These are phyloP conservation scores for Plasmodium relictum DNA, from an alignment of 169 alveolate genomes.

Conservation along the genomic window DNA sequence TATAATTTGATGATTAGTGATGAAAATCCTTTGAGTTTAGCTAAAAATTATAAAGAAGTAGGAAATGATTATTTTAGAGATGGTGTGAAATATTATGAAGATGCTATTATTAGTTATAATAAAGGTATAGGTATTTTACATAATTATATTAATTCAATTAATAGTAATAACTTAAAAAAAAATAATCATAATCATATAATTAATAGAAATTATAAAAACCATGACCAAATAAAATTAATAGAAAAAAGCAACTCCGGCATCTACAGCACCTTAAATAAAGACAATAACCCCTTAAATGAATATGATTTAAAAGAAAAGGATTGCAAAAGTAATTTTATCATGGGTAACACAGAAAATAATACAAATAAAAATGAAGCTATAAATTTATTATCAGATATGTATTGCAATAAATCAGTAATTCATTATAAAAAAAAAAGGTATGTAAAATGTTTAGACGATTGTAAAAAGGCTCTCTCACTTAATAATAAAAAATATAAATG, in stretches of 20 bases:
- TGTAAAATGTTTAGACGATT: constrained; percentile 54
- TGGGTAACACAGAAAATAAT: neutral
- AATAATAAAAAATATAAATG: constrained; percentile 67
- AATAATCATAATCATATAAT: neutral
- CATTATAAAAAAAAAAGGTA: constrained; percentile 68
- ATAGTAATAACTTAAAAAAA: neutral
- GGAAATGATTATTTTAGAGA: constrained; percentile 69
- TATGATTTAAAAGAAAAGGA: neutral
- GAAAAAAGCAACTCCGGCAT: neutral
- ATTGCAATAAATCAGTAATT: constrained; percentile 49
- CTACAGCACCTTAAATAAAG: neutral
- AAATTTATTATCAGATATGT: constrained; percentile 35
- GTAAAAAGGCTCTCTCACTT: constrained; percentile 40
- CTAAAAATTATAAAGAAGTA: constrained; percentile 61
- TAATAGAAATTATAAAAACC: neutral
- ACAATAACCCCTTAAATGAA: neutral
- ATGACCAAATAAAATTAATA: neutral
- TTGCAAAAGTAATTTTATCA: neutral
- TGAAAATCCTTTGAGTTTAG: constrained; percentile 59
- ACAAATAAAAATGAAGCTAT: constrained; percentile 4
- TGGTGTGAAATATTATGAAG: constrained; percentile 64
- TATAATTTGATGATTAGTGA: constrained; percentile 54
- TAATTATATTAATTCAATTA: neutral
- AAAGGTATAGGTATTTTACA: constrained; percentile 53
- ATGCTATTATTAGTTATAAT: constrained; percentile 64